phyloP scores from a whole-genome alignment of 805 yeast species.

The Schizosaccharomyces octosporus region DNA sequence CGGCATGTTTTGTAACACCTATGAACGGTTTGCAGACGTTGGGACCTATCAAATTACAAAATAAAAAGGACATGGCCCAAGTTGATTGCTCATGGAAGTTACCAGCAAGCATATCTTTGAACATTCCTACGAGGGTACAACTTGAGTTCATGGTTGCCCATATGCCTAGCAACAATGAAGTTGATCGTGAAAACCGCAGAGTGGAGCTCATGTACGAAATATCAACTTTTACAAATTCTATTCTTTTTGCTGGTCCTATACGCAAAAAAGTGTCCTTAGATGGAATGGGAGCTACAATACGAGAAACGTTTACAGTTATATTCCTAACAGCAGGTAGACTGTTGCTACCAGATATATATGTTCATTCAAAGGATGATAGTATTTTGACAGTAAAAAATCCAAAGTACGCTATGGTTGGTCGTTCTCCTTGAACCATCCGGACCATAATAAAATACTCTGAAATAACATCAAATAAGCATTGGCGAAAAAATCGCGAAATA shows the following conservation, averaged over 20 bases:
- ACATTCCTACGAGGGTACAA: neutral
- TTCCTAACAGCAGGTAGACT: neutral
- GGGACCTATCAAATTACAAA: neutral
- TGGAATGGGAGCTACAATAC: neutral
- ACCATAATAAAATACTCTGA: neutral
- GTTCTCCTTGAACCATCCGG: neutral
- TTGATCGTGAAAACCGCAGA: neutral
- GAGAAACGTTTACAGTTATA: neutral
- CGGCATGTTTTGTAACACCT: too few relatives aligned
- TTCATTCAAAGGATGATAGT: neutral
- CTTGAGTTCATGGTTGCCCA: neutral
- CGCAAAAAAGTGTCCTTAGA: neutral
- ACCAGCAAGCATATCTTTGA: neutral
- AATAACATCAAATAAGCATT: neutral
- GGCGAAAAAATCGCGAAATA: neutral
- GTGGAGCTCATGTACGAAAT: neutral
- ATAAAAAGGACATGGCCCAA: neutral
- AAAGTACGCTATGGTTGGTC: neutral
- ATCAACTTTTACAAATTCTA: neutral
- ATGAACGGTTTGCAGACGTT: neutral
- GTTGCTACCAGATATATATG: neutral
- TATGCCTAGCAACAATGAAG: too few relatives aligned
- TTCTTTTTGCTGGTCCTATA: neutral
- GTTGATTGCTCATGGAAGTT: neutral
- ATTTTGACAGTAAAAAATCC: neutral